phyloP scores from a whole-genome alignment of 768 basidiomycete genomes.

The Pleurotus eryngii region DNA sequence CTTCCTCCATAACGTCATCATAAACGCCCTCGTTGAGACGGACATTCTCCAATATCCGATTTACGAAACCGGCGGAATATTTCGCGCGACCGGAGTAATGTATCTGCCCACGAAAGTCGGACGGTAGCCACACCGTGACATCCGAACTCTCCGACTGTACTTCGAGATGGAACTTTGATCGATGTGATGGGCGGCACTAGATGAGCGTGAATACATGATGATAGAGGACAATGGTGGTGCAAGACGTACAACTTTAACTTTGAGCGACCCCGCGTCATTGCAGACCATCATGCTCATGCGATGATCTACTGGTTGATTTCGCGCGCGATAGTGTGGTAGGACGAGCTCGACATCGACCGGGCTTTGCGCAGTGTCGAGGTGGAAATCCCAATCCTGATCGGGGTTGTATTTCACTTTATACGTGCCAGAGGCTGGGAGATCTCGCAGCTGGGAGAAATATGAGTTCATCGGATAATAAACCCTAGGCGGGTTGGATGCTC shows the following conservation, averaged over 20 bases:
- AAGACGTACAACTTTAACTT: slow-evolving; percentile 68
- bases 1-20: slow-evolving; percentile 36
- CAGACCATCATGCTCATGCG: slow-evolving; percentile 69
- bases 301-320: slow-evolving; percentile 67
- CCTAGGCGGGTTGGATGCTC: not conserved
- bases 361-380: slow-evolving; percentile 47
- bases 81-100: slow-evolving; percentile 46
- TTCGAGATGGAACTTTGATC: slow-evolving; percentile 60
- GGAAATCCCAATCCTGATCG: slow-evolving; percentile 63
- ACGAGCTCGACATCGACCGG: slow-evolving; percentile 65
- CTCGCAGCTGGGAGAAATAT: slow-evolving; percentile 12
- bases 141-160: slow-evolving; percentile 63
- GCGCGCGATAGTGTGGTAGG: slow-evolving; percentile 77
- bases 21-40: slow-evolving; percentile 39
- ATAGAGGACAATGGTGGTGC: slow-evolving; percentile 15
- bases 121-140: slow-evolving; percentile 75
- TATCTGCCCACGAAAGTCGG: slow-evolving; percentile 73
- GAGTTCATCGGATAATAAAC: not conserved
- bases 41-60: slow-evolving; percentile 57
- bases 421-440: slow-evolving; percentile 39
- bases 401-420: slow-evolving; percentile 65
- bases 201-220: slow-evolving; percentile 9
- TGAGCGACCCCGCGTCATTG: slow-evolving; percentile 49
- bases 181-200: slow-evolving; percentile 55
- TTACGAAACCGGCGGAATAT: slow-evolving; percentile 73